Evolutionary conservation across 176 grass and related monocot genomes (phyloP).

Genomic region (Areca catechu): DNA sequence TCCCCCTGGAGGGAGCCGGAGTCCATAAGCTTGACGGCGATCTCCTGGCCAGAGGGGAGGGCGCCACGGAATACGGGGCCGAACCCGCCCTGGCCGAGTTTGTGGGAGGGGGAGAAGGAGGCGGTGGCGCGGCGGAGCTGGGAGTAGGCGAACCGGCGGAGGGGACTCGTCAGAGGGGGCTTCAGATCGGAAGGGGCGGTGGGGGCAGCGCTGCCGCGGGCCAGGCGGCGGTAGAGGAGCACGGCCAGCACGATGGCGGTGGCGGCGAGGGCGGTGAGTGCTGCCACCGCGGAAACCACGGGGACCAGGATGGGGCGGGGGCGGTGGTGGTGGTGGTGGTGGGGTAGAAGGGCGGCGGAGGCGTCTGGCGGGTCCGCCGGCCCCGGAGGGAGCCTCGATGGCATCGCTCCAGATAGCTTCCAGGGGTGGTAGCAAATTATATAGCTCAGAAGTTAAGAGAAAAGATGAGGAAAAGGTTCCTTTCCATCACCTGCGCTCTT

Average conservation of each 20-base stretch:
- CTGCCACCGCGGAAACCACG: slow-evolving; percentile 6
- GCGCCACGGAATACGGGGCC: slow-evolving; percentile 74
- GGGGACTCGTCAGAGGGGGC: slow-evolving; percentile 14
- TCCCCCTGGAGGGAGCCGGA: slow-evolving; percentile 87
- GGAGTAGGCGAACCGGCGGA: slow-evolving; percentile 55
- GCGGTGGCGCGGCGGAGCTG: slow-evolving; percentile 81
- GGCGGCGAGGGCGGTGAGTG: background rate
- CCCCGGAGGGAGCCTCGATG: no score
- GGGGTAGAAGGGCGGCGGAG: slow-evolving; percentile 11
- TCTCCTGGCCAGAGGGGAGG: slow-evolving; percentile 48
- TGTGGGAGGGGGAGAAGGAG: slow-evolving; percentile 48
- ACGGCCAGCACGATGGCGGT: slow-evolving; percentile 20
- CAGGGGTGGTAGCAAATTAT: no score
- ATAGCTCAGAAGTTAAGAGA: no score
- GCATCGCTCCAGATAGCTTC: no score
- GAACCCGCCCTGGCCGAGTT: slow-evolving; percentile 89
- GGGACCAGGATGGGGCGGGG: background rate
- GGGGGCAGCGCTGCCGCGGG: slow-evolving; percentile 24
- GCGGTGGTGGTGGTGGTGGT: background rate
- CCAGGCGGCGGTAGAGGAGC: slow-evolving; percentile 36
- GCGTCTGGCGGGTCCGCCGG: background rate
- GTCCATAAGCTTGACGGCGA: slow-evolving; percentile 87
- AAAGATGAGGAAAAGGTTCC: no score
- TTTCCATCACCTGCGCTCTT: no score
- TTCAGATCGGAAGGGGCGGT: slow-evolving; percentile 6